phyloP scores from a whole-genome alignment of 805 yeast genomes.

The Wickerhamiella domercqiae region DNA sequence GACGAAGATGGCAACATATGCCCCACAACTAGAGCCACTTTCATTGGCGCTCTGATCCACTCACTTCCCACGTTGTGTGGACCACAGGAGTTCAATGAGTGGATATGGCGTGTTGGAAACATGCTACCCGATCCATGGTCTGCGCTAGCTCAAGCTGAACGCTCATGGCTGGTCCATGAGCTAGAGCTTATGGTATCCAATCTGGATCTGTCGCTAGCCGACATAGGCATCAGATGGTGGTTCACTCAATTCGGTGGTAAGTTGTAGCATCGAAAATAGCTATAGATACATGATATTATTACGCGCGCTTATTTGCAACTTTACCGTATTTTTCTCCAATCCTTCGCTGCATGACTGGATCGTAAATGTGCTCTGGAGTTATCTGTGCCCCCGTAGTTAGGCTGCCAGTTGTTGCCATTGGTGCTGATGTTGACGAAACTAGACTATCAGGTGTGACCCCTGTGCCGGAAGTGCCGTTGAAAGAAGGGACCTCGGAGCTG shows the following conservation, averaged over 20 bases:
- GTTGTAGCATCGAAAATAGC: slow-evolving; percentile 2
- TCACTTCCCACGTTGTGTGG: slow-evolving; percentile 38
- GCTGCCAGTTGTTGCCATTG: background rate
- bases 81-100: slow-evolving; percentile 26
- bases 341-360: slow-evolving; percentile 5
- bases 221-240: slow-evolving; percentile 23
- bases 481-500: no score
- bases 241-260: slow-evolving; percentile 9
- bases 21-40: slow-evolving; percentile 32
- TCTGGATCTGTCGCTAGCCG: slow-evolving; percentile 17
- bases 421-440: background rate
- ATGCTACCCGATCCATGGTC: slow-evolving; percentile 23
- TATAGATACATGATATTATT: background rate
- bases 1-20: slow-evolving; percentile 17
- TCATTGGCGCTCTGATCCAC: slow-evolving; percentile 33
- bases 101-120: slow-evolving; percentile 31
- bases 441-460: background rate
- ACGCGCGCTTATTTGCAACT: slow-evolving; percentile 7
- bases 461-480: background rate
- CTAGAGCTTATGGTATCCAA: slow-evolving; percentile 11
- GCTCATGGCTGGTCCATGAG: slow-evolving; percentile 13
- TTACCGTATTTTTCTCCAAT: slow-evolving; percentile 3
- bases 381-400: background rate
- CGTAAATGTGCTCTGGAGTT: background rate
- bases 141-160: slow-evolving; percentile 8